Conservation (phyloP, 306 rosid genomes). For the Malus domestica region ASM211411v1 NC_041803.1:5818001-5818500, state of each 20-base stretch:
- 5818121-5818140: background rate
- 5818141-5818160: background rate
- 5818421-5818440: constrained; percentile 53
- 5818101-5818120: background rate
- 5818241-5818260: background rate
- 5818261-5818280: background rate
- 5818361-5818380: constrained; percentile 97
- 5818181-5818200: background rate
- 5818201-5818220: constrained; percentile 2
- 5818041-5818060: background rate
- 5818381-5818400: constrained; percentile 73
- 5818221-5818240: constrained; percentile 5
- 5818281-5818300: background rate
- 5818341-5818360: constrained; percentile 99
- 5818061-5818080: background rate
- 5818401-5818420: constrained; percentile 31
- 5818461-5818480: constrained; percentile 94
- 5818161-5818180: background rate
- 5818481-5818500: constrained; percentile 66
- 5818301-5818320: constrained; percentile 48
- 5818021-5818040: background rate
- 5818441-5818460: constrained; percentile 85
- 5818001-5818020: too few species aligned
- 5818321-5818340: constrained; percentile 75
- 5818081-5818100: background rate